Base-by-base conservation (phyloP, 202 grass and related monocot genomes). In the Zizania palustris region DNA sequence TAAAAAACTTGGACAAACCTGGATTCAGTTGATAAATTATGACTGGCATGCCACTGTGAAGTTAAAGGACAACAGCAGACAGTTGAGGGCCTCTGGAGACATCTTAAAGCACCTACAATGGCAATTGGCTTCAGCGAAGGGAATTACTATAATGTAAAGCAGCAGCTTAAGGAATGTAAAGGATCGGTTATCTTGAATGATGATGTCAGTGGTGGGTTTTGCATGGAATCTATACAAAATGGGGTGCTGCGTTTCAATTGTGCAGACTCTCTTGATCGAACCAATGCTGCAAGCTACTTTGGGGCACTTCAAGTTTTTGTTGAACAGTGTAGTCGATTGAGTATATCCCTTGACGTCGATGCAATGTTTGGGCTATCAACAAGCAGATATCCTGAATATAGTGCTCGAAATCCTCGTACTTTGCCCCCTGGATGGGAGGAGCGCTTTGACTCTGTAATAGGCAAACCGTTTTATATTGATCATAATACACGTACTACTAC, bases 271-370 rank as follows among this genome's bases (percentile, higher is more conserved):
- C 90, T 95, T 84, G 96, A 99, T 81, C 85, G 96, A 79, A 99
- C 96, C 34, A 99, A 99, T 90, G 96, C 92, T 40, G 96, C 96
- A 72, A 99, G 96, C 84, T 99, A 83, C 69, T 99, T 99, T 88
- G 96, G 96, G 16, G 89, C 96, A 40, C 91, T 99, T 86, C 92
- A 99, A 89, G 89, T 95, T 81, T 99, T 99, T 83, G 96, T 99
- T 1, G 96, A 99, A 85, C 96, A 99, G 75, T 99, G 92, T 93
- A 83, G 80, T 69, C 78, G 81, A 61, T 72, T 99, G 72, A 65
- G 68, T 59, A 95, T 93, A 61, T 93, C 90, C 69, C 81, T 99
- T 75, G 96, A 99, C 53, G 76, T 70, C 59, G 96, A 92, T 83
- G 77, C 85, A 14, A 74, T 84, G 90, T 92, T 84, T 86, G 86